Evolutionary conservation across 805 yeast species (phyloP).

Genomic region (Candida ipomoeae): DNA sequence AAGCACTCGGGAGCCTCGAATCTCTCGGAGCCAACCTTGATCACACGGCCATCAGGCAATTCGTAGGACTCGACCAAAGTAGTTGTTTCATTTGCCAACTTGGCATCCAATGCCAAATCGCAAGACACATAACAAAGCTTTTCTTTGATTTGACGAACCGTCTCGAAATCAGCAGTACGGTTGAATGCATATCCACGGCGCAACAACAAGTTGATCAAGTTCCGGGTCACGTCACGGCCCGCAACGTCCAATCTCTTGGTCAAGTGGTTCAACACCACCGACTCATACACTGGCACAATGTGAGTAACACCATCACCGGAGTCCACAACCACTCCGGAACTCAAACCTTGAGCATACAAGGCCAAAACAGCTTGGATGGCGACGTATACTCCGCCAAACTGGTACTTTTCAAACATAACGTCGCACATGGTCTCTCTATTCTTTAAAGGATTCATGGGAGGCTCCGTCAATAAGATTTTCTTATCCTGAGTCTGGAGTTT

Average conservation of each 20-base stretch:
- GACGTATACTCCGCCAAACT: constrained; percentile 88
- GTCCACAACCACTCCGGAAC: constrained; percentile 97
- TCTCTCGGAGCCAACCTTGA: constrained; percentile 91
- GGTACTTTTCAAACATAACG: constrained; percentile 87
- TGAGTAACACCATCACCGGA: constrained; percentile 99
- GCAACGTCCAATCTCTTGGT: constrained; percentile 94
- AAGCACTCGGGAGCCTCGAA: constrained; percentile 96
- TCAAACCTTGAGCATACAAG: constrained; percentile 91
- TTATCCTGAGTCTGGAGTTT: constrained; percentile 67
- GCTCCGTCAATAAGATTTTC: constrained; percentile 89
- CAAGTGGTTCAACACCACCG: constrained; percentile 91
- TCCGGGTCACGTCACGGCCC: constrained; percentile 97
- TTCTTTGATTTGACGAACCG: constrained; percentile 96
- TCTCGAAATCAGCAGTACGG: constrained; percentile 97
- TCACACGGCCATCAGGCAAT: constrained; percentile 93
- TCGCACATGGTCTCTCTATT: constrained; percentile 91
- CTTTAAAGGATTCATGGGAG: constrained; percentile 93
- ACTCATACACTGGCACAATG: constrained; percentile 95
- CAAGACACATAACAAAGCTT: constrained; percentile 93
- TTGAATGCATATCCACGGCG: constrained; percentile 98
- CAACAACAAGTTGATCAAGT: constrained; percentile 81
- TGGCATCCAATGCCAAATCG: constrained; percentile 85
- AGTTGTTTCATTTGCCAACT: constrained; percentile 90
- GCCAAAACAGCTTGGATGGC: constrained; percentile 98
- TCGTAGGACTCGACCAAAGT: constrained; percentile 87